Evolutionary conservation across 495 filamentous ascomycete species (phyloP).

Genomic region (Symbiotaphrina buchneri): DNA sequence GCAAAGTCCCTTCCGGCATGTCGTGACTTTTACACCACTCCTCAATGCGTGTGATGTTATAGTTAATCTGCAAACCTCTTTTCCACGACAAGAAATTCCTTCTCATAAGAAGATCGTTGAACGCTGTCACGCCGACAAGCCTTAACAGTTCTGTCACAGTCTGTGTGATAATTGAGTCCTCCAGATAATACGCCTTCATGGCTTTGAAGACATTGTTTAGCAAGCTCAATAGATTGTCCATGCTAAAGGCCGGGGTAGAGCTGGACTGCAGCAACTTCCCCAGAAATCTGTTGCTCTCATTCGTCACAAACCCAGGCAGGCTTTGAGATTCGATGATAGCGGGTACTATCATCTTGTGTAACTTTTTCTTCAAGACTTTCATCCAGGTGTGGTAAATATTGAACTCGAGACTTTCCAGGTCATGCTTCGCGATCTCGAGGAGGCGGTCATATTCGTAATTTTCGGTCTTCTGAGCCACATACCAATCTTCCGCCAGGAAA

Average conservation of each 20-base stretch:
- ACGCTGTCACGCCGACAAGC: constrained; percentile 92
- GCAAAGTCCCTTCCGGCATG: constrained; percentile 94
- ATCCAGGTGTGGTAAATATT: constrained; percentile 99
- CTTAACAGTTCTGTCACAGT: constrained; percentile 83
- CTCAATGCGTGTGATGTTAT: constrained; percentile 98
- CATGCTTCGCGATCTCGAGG: constrained; percentile 96
- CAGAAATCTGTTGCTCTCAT: constrained; percentile 91
- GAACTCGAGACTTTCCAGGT: constrained; percentile 95
- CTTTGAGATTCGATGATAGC: constrained; percentile 99
- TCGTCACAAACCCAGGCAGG: constrained; percentile 93
- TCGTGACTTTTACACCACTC: constrained; percentile 99
- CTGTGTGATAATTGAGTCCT: constrained; percentile 88
- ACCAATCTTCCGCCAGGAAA: constrained; percentile 98
- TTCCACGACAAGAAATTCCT: constrained; percentile 99
- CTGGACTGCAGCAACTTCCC: constrained; percentile 84
- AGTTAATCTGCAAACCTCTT: constrained; percentile 97
- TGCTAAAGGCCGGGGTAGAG: constrained; percentile 82
- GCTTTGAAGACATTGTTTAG: constrained; percentile 95
- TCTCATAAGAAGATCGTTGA: constrained; percentile 95
- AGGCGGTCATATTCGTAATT: constrained; percentile 98
- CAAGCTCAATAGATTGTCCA: constrained; percentile 94
- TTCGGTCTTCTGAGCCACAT: constrained; percentile 96
- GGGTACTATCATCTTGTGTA: constrained; percentile 98
- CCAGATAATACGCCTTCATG: constrained; percentile 94
- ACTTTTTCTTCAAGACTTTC: constrained; percentile 98